Evolutionary conservation across 108 stramenopile species (phyloP).

Genomic region (Cafeteria roenbergensis): DNA sequence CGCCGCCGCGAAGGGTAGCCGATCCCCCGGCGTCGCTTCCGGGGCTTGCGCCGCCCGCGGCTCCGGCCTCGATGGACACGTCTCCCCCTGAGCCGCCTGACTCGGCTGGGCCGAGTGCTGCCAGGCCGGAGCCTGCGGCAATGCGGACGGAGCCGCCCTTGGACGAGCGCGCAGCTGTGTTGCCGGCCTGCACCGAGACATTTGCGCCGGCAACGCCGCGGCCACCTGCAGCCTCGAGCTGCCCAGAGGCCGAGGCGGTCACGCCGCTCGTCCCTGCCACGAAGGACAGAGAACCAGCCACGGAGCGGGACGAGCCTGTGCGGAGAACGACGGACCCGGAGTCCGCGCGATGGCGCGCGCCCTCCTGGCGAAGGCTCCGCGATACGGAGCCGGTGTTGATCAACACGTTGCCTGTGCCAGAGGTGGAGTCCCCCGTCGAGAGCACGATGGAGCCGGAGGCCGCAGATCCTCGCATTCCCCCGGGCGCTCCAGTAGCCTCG

Average conservation of each 20-base stretch:
- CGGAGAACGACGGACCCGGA: too few relatives aligned
- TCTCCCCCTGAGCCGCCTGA: not conserved
- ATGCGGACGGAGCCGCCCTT: not conserved
- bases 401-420: too few relatives aligned
- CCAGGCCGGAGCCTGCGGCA: not conserved
- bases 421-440: constrained; percentile 18
- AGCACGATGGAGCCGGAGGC: constrained; percentile 28
- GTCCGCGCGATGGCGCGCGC: too few relatives aligned
- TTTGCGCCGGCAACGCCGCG: not conserved
- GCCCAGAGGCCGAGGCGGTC: too few relatives aligned
- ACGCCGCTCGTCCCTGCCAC: too few relatives aligned
- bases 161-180: not conserved
- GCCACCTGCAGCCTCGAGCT: not conserved
- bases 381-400: too few relatives aligned
- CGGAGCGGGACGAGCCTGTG: too few relatives aligned
- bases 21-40: not conserved
- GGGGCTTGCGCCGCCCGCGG: not conserved
- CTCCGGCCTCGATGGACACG: not conserved
- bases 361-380: too few relatives aligned
- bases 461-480: too few relatives aligned
- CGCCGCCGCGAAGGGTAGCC: not conserved
- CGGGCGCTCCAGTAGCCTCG: too few relatives aligned
- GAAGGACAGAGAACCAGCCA: too few relatives aligned
- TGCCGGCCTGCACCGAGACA: not conserved
- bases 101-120: not conserved